Evolutionary conservation across 1,284 basidiomycete genomes (phyloP), one percentile per base, ranked within the genome.

Genomic region (Ceratobasidium sp.): DNA sequence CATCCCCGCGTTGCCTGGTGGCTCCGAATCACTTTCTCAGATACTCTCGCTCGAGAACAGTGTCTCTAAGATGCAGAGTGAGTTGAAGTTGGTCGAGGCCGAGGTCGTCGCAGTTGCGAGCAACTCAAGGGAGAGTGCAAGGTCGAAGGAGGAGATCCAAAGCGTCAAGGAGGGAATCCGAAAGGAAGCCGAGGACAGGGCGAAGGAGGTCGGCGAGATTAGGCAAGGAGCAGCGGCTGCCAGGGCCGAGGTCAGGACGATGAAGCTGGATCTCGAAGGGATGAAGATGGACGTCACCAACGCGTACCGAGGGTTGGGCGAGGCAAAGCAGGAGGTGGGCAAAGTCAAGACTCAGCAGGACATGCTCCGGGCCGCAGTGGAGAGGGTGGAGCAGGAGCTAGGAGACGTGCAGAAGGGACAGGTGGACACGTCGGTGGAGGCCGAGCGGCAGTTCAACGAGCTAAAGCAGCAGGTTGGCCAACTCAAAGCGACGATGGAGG

Each of bases 61-160:
- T 6, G 53, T 69, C 2, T 69, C 66, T n/a, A 54, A 31, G 39
- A 7, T 69, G 34, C 43, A 53, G 24, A 58, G 53, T 39, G 66
- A 69, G 39, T 3, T 69, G 11, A 24, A 37, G n/a, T 7, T 39
- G 9, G 7, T 58, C 39, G 27, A 69, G 16, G 37, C 54, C 13
- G 48, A 39, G 2, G 31, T 29, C 13, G 53, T 19, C 2, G 22
- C n/a, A 14, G 19, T n/a, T 13, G n/a, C 51, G 5, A 53, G 53
- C 19, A 1, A 46, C 22, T 9, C 19, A 29, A 58, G 58, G 53
- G 53, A 41, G 11, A 37, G 16, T 2, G 39, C 53, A 8, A 48
- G 43, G 24, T 39, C 24, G 11, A 56, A 58, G 51, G 41, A 63
- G 22, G 62, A 49, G 6, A 27, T 43, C 6, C 37, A 48, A 34